These are phyloP conservation scores for Pilaira anomala DNA, from an alignment of 192 early-diverging fungal genomes.

Conservation along the genomic window DNA sequence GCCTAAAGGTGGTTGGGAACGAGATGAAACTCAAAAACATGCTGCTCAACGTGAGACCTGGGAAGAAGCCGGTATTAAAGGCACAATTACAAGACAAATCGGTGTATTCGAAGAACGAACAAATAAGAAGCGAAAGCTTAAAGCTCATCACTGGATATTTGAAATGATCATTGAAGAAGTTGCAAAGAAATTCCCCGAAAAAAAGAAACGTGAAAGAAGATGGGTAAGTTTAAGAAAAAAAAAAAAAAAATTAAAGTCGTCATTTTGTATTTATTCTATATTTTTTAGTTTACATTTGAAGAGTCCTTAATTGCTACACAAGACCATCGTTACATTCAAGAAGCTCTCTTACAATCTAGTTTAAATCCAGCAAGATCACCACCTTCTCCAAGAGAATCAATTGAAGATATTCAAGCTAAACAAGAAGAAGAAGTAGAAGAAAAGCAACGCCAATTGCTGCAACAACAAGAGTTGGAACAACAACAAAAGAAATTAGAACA, in stretches of 20 bases:
- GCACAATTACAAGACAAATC: slow-evolving; percentile 41
- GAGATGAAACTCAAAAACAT: slow-evolving; percentile 52
- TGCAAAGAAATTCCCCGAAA: slow-evolving; percentile 54
- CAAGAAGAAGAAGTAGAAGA: background rate
- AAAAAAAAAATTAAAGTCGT: background rate
- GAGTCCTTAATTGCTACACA: slow-evolving; percentile 23
- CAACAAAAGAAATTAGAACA: background rate
- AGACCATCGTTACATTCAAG: slow-evolving; percentile 23
- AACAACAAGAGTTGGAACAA: background rate
- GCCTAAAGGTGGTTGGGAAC: slow-evolving; percentile 67
- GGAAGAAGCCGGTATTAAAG: slow-evolving; percentile 60
- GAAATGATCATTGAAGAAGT: slow-evolving; percentile 57
- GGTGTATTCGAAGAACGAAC: slow-evolving; percentile 48
- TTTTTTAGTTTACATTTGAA: slow-evolving; percentile 29
- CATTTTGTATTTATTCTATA: background rate
- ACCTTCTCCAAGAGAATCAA: slow-evolving; percentile 6
- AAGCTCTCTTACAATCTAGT: slow-evolving; percentile 23
- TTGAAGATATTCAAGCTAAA: background rate
- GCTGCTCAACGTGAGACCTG: slow-evolving; percentile 59
- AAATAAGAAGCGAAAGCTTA: slow-evolving; percentile 37
- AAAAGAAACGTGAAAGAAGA: slow-evolving; percentile 35
- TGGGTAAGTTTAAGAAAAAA: slow-evolving; percentile 26
- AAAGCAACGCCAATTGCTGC: background rate
- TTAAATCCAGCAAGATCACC: slow-evolving; percentile 16
- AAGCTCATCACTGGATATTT: slow-evolving; percentile 47